phyloP scores from a whole-genome alignment of 2,329 filamentous ascomycete genomes.

The Penicillium palitans region DNA sequence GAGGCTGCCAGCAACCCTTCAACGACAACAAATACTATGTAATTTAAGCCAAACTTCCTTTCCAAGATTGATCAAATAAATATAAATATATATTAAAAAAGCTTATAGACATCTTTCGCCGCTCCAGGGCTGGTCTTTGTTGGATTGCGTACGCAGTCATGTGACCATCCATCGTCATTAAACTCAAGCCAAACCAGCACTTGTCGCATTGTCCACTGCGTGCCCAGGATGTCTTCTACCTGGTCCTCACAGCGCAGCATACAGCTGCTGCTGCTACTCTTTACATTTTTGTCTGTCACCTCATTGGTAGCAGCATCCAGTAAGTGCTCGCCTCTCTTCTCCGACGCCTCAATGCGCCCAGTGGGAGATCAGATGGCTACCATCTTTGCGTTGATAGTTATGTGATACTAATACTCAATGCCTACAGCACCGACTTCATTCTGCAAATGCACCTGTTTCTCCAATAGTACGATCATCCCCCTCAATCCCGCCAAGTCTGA shows the following conservation, averaged over 20 bases:
- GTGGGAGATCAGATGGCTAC: not conserved
- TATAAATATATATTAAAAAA: not conserved
- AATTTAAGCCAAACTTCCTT: not conserved
- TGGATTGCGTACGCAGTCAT: slow-evolving; percentile 6
- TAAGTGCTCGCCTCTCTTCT: slow-evolving; percentile 26
- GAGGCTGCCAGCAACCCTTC: not conserved
- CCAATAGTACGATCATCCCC: slow-evolving; percentile 67
- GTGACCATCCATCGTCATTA: slow-evolving; percentile 19
- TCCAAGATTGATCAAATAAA: not conserved
- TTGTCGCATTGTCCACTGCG: slow-evolving; percentile 4
- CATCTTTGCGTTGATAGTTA: not conserved
- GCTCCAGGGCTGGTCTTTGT: not conserved
- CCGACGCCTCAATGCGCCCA: not conserved
- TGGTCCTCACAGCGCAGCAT: slow-evolving; percentile 24
- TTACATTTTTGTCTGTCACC: slow-evolving; percentile 29
- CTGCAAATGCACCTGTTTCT: slow-evolving; percentile 71
- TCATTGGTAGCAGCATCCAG: slow-evolving; percentile 38
- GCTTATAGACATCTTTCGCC: not conserved
- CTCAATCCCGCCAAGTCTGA: slow-evolving; percentile 50
- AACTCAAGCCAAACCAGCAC: not conserved
- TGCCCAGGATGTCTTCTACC: slow-evolving; percentile 17
- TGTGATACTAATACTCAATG: not conserved
- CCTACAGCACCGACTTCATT: slow-evolving; percentile 57
- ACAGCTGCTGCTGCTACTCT: slow-evolving; percentile 27
- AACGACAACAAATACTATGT: slow-evolving; percentile 1